Evolutionary conservation across 176 grass and related monocot genomes (phyloP), one percentile per base, ranked within the genome.

Genomic region (Zea luxurians): DNA sequence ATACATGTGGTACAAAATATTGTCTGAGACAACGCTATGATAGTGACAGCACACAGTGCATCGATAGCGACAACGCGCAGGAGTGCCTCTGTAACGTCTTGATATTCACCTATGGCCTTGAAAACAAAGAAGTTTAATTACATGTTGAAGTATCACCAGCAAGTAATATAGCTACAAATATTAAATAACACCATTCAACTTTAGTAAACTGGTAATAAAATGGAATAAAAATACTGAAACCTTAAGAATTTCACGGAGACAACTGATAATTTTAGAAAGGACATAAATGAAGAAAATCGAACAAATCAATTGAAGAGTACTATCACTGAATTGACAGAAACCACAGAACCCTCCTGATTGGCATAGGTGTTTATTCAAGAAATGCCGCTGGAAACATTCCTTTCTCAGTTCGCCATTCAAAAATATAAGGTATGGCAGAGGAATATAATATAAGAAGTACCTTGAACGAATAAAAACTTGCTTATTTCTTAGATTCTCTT

Each of bases 101-200:
- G n/a, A n/a, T n/a, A n/a, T n/a, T n/a, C n/a, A n/a, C n/a, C n/a
- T n/a, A n/a, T n/a, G n/a, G n/a, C n/a, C n/a, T n/a, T n/a, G n/a
- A n/a, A n/a, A n/a, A n/a, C n/a, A n/a, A n/a, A n/a, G n/a, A n/a
- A n/a, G n/a, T 37, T 50, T n/a, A 27, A 48, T 21, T 10, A 59
- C 79, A 64, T 68, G 15, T 75, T 27, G 65, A 75, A 72, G 27
- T 41, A 54, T 13, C 8, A 52, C 11, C 44, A 55, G 34, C 9
- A 44, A 17, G 41, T 13, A 18, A 67, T 18, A 48, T 55, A 71
- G 45, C 27, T 48, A 73, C 62, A 49, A 40, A 70, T 42, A 88
- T 36, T 10, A 49, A 41, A 46, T 63, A 64, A 63, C 48, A 61
- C 7, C 4, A 6, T 35, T 41, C 8, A 46, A 42, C 1, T 36